Conservation (phyloP, 805 yeast species). For the Cyberlindnera galapagoensis region DNA sequence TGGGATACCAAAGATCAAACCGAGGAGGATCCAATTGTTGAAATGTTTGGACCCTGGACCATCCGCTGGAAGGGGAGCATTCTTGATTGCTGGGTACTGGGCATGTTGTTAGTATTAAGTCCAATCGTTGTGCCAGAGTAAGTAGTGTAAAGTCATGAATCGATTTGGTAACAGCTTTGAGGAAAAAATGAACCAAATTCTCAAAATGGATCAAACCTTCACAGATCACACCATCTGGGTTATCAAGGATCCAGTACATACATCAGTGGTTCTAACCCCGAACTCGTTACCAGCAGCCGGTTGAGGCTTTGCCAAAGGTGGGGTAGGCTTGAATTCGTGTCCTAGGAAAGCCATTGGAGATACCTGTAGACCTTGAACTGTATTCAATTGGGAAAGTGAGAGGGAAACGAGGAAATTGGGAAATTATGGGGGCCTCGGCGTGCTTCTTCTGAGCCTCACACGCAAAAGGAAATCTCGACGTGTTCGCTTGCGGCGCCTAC, state of each 20-base stretch:
- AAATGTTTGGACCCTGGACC: conserved; percentile 82
- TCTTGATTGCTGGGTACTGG: conserved; percentile 64
- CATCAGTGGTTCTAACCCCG: conserved; percentile 35
- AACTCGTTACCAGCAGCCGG: conserved; percentile 35
- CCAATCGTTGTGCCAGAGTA: too few species aligned
- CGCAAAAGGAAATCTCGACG: too few species aligned
- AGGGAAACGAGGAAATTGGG: not conserved
- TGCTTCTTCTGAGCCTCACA: too few species aligned
- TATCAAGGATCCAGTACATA: conserved; percentile 5
- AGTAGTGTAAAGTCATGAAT: too few species aligned
- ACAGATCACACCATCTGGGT: not conserved
- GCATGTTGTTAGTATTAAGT: conserved; percentile 3
- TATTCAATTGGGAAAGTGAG: too few species aligned
- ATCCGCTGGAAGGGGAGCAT: conserved; percentile 86
- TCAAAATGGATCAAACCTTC: not conserved
- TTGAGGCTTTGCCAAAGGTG: conserved; percentile 35
- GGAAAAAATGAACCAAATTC: too few species aligned
- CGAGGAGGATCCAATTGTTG: conserved; percentile 49
- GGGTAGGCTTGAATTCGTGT: conserved; percentile 55
- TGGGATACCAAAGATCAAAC: conserved; percentile 52
- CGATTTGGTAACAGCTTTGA: too few species aligned
- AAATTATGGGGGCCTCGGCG: too few species aligned
- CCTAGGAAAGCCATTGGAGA: conserved; percentile 25
- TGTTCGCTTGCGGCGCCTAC: too few species aligned
- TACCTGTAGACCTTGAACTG: not conserved